These are phyloP conservation scores for Nevesoporus exiguus DNA, from an alignment of 768 basidiomycete species.

Conservation along the genomic window DNA sequence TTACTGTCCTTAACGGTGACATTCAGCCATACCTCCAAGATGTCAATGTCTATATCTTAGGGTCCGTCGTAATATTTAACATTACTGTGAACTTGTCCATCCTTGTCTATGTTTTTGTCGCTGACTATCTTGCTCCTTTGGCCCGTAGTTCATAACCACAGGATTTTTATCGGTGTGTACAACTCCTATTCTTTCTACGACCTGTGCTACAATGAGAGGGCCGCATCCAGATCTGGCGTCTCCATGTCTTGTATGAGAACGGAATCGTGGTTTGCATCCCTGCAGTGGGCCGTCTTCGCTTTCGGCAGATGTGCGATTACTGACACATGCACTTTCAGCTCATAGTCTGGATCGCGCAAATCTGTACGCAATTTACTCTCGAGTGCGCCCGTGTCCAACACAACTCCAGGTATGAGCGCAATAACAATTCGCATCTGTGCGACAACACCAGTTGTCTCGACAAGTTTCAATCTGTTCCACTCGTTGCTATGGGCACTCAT, in stretches of 20 bases:
- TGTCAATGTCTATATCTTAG: background rate
- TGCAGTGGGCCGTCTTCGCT: conserved; percentile 8
- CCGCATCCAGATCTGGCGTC: conserved; percentile 20
- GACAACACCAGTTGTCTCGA: background rate
- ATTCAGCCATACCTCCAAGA: background rate
- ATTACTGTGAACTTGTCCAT: conserved; percentile 7
- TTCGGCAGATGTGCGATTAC: background rate
- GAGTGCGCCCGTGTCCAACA: background rate
- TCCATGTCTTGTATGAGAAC: conserved; percentile 19
- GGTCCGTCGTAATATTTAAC: conserved; percentile 4
- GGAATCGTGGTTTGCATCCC: conserved; percentile 12
- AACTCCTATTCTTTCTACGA: background rate
- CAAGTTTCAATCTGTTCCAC: background rate
- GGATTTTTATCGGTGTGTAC: conserved; percentile 20
- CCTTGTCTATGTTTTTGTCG: background rate
- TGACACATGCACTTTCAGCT: conserved; percentile 2
- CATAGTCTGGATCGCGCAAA: conserved; percentile 19
- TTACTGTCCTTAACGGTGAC: background rate
- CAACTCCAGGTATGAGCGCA: conserved; percentile 7
- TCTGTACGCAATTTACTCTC: conserved; percentile 9
- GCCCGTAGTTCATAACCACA: conserved; percentile 11
- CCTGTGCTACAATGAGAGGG: background rate
- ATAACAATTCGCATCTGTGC: background rate
- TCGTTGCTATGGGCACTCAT: conserved; percentile 14
- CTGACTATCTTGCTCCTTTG: background rate